These are phyloP conservation scores for Neofusicoccum ribis DNA, from an alignment of 2,329 filamentous ascomycete genomes.

Conservation along the genomic window DNA sequence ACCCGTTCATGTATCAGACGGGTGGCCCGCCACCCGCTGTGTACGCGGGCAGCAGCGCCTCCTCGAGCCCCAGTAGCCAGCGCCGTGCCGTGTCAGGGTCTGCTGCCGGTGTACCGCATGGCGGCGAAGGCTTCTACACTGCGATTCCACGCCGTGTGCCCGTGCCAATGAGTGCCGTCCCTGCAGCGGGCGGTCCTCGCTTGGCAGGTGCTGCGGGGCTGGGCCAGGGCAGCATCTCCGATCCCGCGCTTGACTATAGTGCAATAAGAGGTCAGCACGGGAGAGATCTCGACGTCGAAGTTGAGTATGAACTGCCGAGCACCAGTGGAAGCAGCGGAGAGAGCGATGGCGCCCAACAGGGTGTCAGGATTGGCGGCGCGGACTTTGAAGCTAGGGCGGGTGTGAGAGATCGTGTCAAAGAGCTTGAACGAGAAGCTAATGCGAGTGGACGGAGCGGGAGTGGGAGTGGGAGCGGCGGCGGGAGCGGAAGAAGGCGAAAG, in stretches of 20 bases:
- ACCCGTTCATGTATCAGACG: slow-evolving; percentile 24
- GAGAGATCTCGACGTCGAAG: slow-evolving; percentile 4
- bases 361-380: not conserved
- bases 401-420: not conserved
- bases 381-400: not conserved
- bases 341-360: not conserved
- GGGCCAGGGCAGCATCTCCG: not conserved
- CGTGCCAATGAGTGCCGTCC: slow-evolving; percentile 24
- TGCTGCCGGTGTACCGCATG: slow-evolving; percentile 25
- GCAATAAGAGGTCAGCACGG: not conserved
- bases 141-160: slow-evolving; percentile 39
- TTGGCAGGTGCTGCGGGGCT: not conserved
- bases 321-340: slow-evolving; percentile 16
- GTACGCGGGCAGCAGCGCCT: slow-evolving; percentile 22
- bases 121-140: slow-evolving; percentile 28
- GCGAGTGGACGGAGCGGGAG: slow-evolving; percentile 1
- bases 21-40: slow-evolving; percentile 30
- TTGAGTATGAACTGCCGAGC: slow-evolving; percentile 10
- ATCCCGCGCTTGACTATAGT: not conserved
- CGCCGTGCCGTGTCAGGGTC: not conserved
- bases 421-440: slow-evolving; percentile 11
- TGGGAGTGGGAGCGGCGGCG: slow-evolving; percentile 2
- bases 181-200: not conserved
- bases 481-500: not conserved
- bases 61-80: slow-evolving; percentile 32